These are phyloP conservation scores for Trametes coccinea DNA, from an alignment of 768 basidiomycete genomes.

Conservation along the genomic window DNA sequence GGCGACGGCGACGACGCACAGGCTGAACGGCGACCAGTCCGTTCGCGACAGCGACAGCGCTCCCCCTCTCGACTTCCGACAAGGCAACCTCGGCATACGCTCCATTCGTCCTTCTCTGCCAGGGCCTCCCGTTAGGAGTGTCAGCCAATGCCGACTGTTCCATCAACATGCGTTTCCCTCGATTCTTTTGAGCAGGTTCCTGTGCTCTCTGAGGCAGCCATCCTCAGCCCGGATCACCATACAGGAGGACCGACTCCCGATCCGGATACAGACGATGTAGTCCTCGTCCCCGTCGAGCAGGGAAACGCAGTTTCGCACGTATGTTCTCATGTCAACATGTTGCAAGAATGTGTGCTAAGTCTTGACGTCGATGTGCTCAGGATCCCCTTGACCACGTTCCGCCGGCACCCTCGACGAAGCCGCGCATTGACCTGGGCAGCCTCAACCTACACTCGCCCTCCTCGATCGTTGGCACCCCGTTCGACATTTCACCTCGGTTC, in stretches of 20 bases:
- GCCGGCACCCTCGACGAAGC: constrained; percentile 16
- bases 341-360: no score
- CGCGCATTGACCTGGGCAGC: constrained; percentile 23
- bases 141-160: constrained; percentile 30
- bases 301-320: constrained; percentile 28
- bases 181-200: neutral
- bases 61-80: neutral
- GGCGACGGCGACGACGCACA: constrained; percentile 5
- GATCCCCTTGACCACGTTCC: neutral
- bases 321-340: neutral
- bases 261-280: constrained; percentile 30
- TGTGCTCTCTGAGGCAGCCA: neutral
- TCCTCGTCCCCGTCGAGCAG: constrained; percentile 26
- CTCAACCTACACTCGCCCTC: constrained; percentile 34
- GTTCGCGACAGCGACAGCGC: neutral
- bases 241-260: constrained; percentile 30
- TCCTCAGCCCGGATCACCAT: constrained; percentile 6
- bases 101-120: neutral
- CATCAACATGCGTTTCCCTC: constrained; percentile 21
- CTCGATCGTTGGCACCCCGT: constrained; percentile 35
- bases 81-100: neutral
- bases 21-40: neutral
- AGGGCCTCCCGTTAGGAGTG: neutral
- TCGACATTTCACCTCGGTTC: constrained; percentile 35
- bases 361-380: neutral